Percentiles rank a stretch among this genome's conserved stretches.
These are phyloP conservation scores for Rhododendron ferrugineum DNA, from an alignment of 148 eudicot genomes.

Conservation along the genomic window DNA sequence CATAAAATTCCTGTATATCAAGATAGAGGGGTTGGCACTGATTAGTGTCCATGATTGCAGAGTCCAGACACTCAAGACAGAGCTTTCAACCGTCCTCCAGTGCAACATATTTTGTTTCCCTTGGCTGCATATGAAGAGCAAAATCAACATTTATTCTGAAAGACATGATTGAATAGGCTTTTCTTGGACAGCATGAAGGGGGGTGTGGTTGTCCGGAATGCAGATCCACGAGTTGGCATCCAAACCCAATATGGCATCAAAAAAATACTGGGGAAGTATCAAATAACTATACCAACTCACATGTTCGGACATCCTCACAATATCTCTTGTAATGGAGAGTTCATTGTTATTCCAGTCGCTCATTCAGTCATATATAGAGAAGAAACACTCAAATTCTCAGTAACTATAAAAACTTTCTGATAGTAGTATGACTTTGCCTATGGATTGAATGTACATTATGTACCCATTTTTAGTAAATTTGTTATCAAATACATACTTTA, in stretches of 20 bases:
- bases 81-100: constrained; percentile 67
- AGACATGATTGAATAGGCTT: not conserved
- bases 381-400: too few species aligned
- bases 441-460: not conserved
- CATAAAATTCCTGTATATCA: constrained; percentile 63
- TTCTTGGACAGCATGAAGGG: not conserved
- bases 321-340: not conserved
- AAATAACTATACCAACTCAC: not conserved
- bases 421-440: not conserved
- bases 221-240: not conserved
- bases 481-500: not conserved
- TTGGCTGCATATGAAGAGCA: constrained; percentile 33
- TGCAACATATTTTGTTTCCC: constrained; percentile 49
- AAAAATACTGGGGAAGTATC: not conserved
- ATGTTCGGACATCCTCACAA: not conserved
- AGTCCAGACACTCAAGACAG: constrained; percentile 64
- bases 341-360: not conserved
- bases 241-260: not conserved
- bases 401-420: not conserved
- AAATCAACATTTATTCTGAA: constrained; percentile 2
- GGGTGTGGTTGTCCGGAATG: not conserved
- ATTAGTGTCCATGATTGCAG: constrained; percentile 55
- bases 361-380: not conserved
- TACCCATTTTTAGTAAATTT: not conserved
- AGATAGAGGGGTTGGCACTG: constrained; percentile 64